Evolutionary conservation across 2,329 filamentous ascomycete species (phyloP).

Genomic region (Phyllosticta citribraziliensis): DNA sequence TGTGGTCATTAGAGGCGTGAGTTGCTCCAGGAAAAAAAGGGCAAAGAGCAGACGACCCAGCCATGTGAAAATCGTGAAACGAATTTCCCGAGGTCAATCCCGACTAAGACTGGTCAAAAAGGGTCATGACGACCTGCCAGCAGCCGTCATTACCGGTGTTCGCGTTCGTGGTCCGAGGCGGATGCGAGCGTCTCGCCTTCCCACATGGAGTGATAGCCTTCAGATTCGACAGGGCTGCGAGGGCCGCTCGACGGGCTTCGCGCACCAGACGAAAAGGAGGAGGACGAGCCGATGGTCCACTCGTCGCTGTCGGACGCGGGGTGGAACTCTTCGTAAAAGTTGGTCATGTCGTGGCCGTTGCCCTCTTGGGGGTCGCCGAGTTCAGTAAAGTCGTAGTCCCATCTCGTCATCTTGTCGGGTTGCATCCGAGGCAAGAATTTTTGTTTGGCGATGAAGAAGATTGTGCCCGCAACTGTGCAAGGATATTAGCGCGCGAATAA

Average conservation of each 20-base stretch:
- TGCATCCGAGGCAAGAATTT: slow-evolving; percentile 77
- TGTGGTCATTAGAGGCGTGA: slow-evolving; percentile 9
- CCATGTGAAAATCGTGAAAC: neutral
- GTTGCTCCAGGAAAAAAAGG: neutral
- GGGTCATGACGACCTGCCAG: neutral
- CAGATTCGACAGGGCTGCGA: slow-evolving; percentile 42
- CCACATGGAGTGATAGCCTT: slow-evolving; percentile 42
- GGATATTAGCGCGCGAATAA: slow-evolving; percentile 17
- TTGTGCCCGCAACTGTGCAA: slow-evolving; percentile 50
- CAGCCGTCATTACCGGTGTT: slow-evolving; percentile 8
- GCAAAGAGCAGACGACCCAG: neutral
- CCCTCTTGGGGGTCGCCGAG: slow-evolving; percentile 54
- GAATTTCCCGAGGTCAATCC: neutral
- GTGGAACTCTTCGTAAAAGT: slow-evolving; percentile 44
- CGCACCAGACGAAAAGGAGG: slow-evolving; percentile 58
- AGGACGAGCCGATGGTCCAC: slow-evolving; percentile 82
- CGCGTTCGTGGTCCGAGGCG: slow-evolving; percentile 31
- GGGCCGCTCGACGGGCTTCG: slow-evolving; percentile 45
- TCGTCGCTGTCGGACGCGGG: slow-evolving; percentile 63
- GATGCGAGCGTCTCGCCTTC: slow-evolving; percentile 46
- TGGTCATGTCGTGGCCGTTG: slow-evolving; percentile 47
- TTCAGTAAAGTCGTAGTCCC: slow-evolving; percentile 94
- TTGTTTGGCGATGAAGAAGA: slow-evolving; percentile 73
- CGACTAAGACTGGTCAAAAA: neutral
- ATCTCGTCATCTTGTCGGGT: slow-evolving; percentile 74